Conservation (phyloP, 768 basidiomycete species). For the Lyophyllum decastes region DNA sequence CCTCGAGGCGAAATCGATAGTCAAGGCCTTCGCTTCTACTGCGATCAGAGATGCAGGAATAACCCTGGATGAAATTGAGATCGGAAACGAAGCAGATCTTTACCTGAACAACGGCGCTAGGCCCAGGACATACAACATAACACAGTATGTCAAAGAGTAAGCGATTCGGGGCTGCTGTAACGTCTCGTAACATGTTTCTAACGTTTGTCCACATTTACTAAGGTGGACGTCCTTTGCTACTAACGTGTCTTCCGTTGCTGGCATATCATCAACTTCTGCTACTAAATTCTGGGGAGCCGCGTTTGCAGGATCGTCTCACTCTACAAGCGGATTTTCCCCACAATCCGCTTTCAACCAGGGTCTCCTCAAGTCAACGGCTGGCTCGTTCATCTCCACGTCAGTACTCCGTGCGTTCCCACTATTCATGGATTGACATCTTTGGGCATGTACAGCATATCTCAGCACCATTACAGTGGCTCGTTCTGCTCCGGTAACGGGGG, state of each 20-base stretch:
- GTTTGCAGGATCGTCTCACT: constrained; percentile 52
- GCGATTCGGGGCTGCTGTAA: constrained; percentile 17
- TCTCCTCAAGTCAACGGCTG: constrained; percentile 48
- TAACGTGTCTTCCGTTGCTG: constrained; percentile 44
- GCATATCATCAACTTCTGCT: constrained; percentile 35
- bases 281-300: constrained; percentile 50
- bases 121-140: constrained; percentile 35
- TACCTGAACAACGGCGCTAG: constrained; percentile 51
- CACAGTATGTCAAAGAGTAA: constrained; percentile 52
- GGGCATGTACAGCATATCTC: constrained; percentile 45
- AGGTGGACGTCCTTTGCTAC: constrained; percentile 58
- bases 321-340: constrained; percentile 55
- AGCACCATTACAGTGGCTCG: constrained; percentile 58
- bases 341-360: constrained; percentile 56
- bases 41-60: constrained; percentile 41
- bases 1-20: constrained; percentile 48
- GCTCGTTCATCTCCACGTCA: constrained; percentile 54
- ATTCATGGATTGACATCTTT: background rate
- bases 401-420: constrained; percentile 15
- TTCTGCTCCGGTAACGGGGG: constrained; percentile 59
- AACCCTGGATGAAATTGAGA: constrained; percentile 56
- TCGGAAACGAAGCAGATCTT: constrained; percentile 65
- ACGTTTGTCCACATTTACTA: background rate
- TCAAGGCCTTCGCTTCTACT: constrained; percentile 46
- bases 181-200: background rate